Evolutionary conservation across 2,329 filamentous ascomycete genomes (phyloP), one percentile per base, ranked within the genome.

Genomic region (Scytalidium lignicola): DNA sequence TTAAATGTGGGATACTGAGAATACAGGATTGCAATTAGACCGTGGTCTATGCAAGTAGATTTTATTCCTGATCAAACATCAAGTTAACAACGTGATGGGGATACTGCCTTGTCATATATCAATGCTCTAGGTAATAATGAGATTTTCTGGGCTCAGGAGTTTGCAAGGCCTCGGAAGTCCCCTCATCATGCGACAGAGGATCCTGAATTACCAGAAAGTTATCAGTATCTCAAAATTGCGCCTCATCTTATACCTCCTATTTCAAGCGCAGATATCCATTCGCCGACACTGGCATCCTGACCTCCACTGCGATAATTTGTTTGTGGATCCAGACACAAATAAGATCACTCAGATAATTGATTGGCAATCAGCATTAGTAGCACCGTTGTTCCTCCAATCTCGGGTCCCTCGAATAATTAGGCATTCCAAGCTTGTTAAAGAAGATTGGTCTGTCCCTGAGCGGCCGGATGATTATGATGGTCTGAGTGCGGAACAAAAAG

Each of bases 401-500:
- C 50, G 40, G 21, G 37, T 50, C 26, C 53, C 53, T 19, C 20
- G 28, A 20, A 55, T 55, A 50, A 46, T 55, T 46, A 8, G n/a
- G 32, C 32, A 37, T 37, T 15, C n/a, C 32, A 37, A 5, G 32
- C 32, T n/a, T 5, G 12, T 17, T 37, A 5, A 15, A 59, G 48
- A 72, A 72, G 26, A 20, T 23, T 20, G 21, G 21, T 18, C 23
- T 26, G n/a, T 37, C 6, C 32, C 32, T 52, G 21, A 55, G 53
- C 0, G 71, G 69, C 13, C 74, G 64, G 0, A 51, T 52, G 2
- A 73, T 53, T 0, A 71, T 70, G 43, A 74, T 72, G 1, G 66
- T 61, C 54, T 74, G 60, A 19, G 67, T 62, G 51, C 74, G 74
- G 23, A 74, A 65, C 1, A 67, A 68, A 2, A 70, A 70, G 26